Conservation (phyloP, 805 yeast species). For the Candida gorgasii region DNA sequence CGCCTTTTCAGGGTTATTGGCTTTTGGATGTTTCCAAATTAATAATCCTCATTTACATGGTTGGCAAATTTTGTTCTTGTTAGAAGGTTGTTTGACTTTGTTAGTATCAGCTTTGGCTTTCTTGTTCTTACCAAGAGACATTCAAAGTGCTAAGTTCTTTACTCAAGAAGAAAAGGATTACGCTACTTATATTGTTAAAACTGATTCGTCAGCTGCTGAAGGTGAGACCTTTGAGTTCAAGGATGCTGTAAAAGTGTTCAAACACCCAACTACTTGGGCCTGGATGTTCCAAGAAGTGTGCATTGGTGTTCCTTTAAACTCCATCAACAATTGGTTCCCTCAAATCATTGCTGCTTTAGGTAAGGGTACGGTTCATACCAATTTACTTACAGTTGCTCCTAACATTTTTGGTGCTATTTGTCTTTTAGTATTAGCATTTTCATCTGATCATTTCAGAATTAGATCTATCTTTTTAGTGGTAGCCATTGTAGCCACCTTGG, state of each 20-base stretch:
- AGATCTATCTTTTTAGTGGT: constrained; percentile 41
- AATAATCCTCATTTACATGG: constrained; percentile 36
- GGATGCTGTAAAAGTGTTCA: constrained; percentile 46
- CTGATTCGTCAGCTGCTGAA: constrained; percentile 47
- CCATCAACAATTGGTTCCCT: constrained; percentile 52
- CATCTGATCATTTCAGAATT: constrained; percentile 40
- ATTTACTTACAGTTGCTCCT: constrained; percentile 49
- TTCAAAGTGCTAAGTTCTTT: constrained; percentile 35
- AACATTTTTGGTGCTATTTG: constrained; percentile 49
- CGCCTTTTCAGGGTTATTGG: constrained; percentile 39
- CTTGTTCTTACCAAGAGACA: constrained; percentile 38
- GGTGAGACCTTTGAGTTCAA: constrained; percentile 34
- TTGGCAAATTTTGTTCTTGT: constrained; percentile 49
- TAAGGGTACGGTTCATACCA: constrained; percentile 41
- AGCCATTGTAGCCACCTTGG: constrained; percentile 39
- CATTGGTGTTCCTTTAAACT: constrained; percentile 50
- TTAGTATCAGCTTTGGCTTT: constrained; percentile 32
- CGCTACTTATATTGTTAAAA: constrained; percentile 39
- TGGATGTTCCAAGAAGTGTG: constrained; percentile 48
- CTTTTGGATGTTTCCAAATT: constrained; percentile 41
- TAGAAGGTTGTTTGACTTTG: constrained; percentile 47
- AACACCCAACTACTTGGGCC: constrained; percentile 44
- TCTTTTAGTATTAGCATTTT: constrained; percentile 37
- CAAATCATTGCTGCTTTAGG: constrained; percentile 42
- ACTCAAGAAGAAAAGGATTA: constrained; percentile 41